These are phyloP conservation scores for Collybiopsis confluens DNA, from an alignment of 768 basidiomycete species.

Conservation along the genomic window DNA sequence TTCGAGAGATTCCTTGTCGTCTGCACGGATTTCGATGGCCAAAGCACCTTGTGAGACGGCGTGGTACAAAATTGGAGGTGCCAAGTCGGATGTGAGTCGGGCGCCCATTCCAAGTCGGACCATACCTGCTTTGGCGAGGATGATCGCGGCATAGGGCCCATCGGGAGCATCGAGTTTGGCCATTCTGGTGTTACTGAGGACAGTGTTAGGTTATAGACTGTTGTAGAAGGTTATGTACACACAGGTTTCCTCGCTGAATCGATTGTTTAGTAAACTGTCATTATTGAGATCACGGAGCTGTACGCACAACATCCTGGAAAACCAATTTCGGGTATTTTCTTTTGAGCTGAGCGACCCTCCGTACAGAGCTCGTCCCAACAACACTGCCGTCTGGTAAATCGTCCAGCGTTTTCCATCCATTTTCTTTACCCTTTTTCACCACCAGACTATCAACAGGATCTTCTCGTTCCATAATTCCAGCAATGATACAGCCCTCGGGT, in stretches of 20 bases:
- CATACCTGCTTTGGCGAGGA: constrained; percentile 92
- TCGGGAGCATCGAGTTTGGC: constrained; percentile 83
- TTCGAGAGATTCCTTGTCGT: constrained; percentile 56
- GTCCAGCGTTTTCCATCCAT: constrained; percentile 63
- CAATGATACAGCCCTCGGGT: constrained; percentile 80
- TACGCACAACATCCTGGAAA: constrained; percentile 86
- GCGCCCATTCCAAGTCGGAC: constrained; percentile 70
- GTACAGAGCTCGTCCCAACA: constrained; percentile 93
- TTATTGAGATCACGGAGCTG: not conserved
- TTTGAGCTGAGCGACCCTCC: constrained; percentile 87
- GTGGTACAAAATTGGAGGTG: constrained; percentile 71
- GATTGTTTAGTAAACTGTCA: not conserved
- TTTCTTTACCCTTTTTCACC: constrained; percentile 60
- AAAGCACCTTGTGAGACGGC: constrained; percentile 96
- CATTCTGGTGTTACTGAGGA: constrained; percentile 77
- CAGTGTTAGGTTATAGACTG: not conserved
- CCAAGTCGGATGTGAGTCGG: constrained; percentile 73
- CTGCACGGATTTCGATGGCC: constrained; percentile 75
- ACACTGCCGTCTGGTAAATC: constrained; percentile 86
- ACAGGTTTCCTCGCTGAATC: constrained; percentile 81
- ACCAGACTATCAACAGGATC: constrained; percentile 88
- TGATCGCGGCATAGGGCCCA: constrained; percentile 78
- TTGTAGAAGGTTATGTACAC: constrained; percentile 25
- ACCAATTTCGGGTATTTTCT: constrained; percentile 69
- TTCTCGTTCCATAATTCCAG: constrained; percentile 81